Base-by-base conservation (phyloP, 148 eudicot species). In the Rhododendron simsii region DNA sequence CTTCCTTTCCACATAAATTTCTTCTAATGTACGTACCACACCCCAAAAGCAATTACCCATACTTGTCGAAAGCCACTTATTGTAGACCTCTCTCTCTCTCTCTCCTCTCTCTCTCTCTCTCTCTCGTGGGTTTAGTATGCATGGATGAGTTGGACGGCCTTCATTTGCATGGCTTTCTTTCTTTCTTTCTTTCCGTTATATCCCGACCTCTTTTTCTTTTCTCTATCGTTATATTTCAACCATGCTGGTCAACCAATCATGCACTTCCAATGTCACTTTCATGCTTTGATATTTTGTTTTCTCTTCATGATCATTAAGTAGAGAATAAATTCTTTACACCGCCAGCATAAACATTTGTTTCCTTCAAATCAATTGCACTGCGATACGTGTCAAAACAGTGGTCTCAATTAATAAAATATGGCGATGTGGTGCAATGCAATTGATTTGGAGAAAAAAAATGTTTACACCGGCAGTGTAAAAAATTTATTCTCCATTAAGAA, bases 1-100 rank as follows among this genome's bases (percentile, higher is more conserved):
- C 74, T 89, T 92, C 87, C 88, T 84, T 79, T 79, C 90, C 89
- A 84, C 89, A 87, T 23, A 84, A 67, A 79, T 78, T 82, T 26
- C 75, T 69, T 69, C 37, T 69, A 28, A 11, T 26, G 9, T 28
- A 69, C 75, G 69, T 63, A 63, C 37, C 37, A 69, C 75, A 69
- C 3, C 37, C 35, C 75, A 26, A 69, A 91, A 88, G 86, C 90
- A 84, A 86, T 90, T 90, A 90, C 89, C 90, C 91, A 90, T 71
- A 11, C 84, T 86, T 84, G 86, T 88, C 83, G 87, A 91, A 88
- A 88, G 81, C 84, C 87, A 85, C 85, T 65, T 51, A 51, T 75
- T 37, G 89, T 91, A 80, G 93, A 88, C 65, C 88, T 90, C 88
- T 37, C 26, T 59, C 67, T 61, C 67, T 61, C 67, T 61, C 67